These are phyloP conservation scores for Sporothrix luriei DNA, from an alignment of 2,329 filamentous ascomycete species.

Conservation along the genomic window DNA sequence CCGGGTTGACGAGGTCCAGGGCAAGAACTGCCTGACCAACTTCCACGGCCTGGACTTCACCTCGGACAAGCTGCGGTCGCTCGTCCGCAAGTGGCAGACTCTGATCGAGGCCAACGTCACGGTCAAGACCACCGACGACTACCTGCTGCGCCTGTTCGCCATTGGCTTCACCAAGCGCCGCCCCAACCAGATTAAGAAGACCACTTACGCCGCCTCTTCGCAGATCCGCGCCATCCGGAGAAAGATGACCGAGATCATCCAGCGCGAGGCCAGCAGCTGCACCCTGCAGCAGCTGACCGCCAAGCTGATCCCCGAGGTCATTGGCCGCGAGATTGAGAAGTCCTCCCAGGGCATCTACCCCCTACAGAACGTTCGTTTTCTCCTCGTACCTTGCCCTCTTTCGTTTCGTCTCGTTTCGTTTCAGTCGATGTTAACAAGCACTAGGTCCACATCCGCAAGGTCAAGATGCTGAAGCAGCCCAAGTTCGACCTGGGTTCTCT, in stretches of 20 bases:
- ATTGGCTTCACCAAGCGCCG: conserved; percentile 99
- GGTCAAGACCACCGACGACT: conserved; percentile 99
- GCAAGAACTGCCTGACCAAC: conserved; percentile 99
- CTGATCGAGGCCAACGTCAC: conserved; percentile 99
- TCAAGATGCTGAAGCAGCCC: conserved; percentile 97
- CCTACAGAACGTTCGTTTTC: conserved; percentile 82
- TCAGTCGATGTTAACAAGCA: conserved; percentile 16
- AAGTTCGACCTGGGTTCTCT: conserved; percentile 99
- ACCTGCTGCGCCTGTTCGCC: conserved; percentile 97
- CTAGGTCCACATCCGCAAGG: conserved; percentile 99
- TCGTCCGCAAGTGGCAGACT: conserved; percentile 99
- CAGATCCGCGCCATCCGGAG: conserved; percentile 98
- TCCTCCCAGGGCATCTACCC: conserved; percentile 99
- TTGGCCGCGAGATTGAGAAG: conserved; percentile 99
- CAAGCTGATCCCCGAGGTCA: conserved; percentile 99
- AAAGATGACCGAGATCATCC: conserved; percentile 99
- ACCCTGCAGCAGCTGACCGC: conserved; percentile 94
- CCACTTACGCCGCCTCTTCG: conserved; percentile 94
- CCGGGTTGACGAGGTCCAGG: conserved; percentile 96
- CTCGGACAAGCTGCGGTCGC: conserved; percentile 98
- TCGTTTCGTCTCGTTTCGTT: background rate
- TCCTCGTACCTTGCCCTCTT: background rate
- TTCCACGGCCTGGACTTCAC: conserved; percentile 99
- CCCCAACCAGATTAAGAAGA: conserved; percentile 99
- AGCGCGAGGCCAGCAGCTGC: conserved; percentile 91